These are phyloP conservation scores for Eucalyptus regnans DNA, from an alignment of 345 rosid genomes.

Conservation along the genomic window DNA sequence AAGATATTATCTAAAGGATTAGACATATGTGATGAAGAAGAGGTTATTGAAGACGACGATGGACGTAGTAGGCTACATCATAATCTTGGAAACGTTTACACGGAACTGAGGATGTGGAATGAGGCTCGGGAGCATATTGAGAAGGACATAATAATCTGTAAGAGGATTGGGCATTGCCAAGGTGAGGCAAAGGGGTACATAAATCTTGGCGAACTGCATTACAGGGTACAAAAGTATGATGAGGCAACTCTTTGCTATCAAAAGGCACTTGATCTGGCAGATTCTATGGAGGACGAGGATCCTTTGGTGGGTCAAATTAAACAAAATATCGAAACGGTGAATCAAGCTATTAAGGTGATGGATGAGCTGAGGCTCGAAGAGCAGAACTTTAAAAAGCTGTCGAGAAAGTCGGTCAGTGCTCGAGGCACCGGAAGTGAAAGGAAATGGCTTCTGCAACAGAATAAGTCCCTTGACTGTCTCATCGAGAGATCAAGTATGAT, in stretches of 20 bases:
- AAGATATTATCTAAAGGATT: slow-evolving; percentile 48
- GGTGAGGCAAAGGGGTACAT: slow-evolving; percentile 97
- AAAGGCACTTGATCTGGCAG: slow-evolving; percentile 68
- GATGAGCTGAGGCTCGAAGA: slow-evolving; percentile 65
- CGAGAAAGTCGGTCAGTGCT: slow-evolving; percentile 36
- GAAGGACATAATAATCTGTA: slow-evolving; percentile 76
- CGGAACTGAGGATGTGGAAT: slow-evolving; percentile 67
- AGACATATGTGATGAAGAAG: slow-evolving; percentile 84
- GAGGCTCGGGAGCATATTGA: slow-evolving; percentile 62
- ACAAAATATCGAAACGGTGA: slow-evolving; percentile 51
- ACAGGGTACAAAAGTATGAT: slow-evolving; percentile 64
- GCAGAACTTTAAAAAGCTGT: slow-evolving; percentile 70
- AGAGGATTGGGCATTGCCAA: slow-evolving; percentile 52
- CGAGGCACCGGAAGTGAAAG: slow-evolving; percentile 54
- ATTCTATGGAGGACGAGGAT: slow-evolving; percentile 88
- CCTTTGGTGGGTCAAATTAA: slow-evolving; percentile 51
- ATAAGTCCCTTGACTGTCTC: slow-evolving; percentile 58
- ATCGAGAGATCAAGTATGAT: slow-evolving; percentile 67
- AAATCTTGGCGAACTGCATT: slow-evolving; percentile 83
- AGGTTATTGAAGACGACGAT: slow-evolving; percentile 63
- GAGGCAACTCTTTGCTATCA: slow-evolving; percentile 66
- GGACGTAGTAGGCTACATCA: slow-evolving; percentile 83
- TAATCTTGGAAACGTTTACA: slow-evolving; percentile 71
- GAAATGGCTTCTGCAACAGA: slow-evolving; percentile 51
- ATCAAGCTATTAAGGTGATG: slow-evolving; percentile 59